Conservation (phyloP, 805 yeast species). For the Millerozyma acaciae region DNA sequence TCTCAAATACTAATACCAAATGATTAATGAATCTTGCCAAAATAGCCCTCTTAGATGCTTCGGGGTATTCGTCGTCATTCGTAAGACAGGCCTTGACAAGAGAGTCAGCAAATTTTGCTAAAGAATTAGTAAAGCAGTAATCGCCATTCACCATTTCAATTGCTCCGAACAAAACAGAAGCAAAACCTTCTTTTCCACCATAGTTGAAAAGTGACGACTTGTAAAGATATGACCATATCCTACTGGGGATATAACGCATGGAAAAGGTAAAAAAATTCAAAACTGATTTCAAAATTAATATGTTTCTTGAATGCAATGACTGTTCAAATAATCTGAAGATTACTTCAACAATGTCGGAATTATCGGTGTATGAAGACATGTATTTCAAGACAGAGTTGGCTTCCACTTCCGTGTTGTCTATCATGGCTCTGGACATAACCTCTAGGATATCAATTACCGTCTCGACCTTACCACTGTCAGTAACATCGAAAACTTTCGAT, state of each 20-base stretch:
- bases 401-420: conserved; percentile 30
- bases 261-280: conserved; percentile 48
- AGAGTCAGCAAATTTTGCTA: conserved; percentile 52
- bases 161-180: conserved; percentile 60
- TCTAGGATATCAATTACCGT: conserved; percentile 47
- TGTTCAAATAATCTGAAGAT: conserved; percentile 66
- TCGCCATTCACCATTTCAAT: conserved; percentile 68
- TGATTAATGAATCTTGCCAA: conserved; percentile 53
- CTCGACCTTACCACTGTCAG: conserved; percentile 35
- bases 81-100: conserved; percentile 51
- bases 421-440: conserved; percentile 46
- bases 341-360: conserved; percentile 59
- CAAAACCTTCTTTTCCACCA: conserved; percentile 59
- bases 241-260: conserved; percentile 48
- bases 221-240: conserved; percentile 77
- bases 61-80: conserved; percentile 23
- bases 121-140: conserved; percentile 58
- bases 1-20: conserved; percentile 67
- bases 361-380: conserved; percentile 47
- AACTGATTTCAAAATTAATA: conserved; percentile 42
- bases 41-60: conserved; percentile 43
- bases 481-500: conserved; percentile 34
- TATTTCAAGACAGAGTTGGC: conserved; percentile 29
- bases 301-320: conserved; percentile 53
- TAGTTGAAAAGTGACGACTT: conserved; percentile 63